Evolutionary conservation across 2,329 filamentous ascomycete species (phyloP).

Genomic region (Colletotrichum noveboracense): DNA sequence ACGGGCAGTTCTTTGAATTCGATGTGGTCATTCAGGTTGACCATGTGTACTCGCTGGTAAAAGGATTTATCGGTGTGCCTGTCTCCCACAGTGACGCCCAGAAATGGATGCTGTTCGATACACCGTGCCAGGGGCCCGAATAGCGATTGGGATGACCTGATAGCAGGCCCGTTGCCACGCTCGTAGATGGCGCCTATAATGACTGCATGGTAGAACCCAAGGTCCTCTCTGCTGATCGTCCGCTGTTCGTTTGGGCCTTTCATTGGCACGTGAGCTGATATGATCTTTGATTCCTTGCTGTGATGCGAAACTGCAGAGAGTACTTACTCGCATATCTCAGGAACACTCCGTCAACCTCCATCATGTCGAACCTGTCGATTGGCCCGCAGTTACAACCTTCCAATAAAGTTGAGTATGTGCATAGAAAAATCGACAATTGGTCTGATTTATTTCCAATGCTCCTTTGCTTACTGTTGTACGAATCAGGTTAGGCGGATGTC

Average conservation of each 20-base stretch:
- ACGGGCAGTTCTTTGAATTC: slow-evolving; percentile 25
- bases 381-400: background rate
- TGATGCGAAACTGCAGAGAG: background rate
- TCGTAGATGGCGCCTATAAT: slow-evolving; percentile 40
- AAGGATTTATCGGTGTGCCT: slow-evolving; percentile 39
- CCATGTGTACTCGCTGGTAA: slow-evolving; percentile 30
- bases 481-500: background rate
- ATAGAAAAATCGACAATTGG: background rate
- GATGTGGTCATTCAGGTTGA: slow-evolving; percentile 46
- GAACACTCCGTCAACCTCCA: background rate
- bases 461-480: background rate
- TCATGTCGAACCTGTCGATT: background rate
- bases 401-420: background rate
- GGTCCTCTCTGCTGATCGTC: slow-evolving; percentile 42
- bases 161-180: slow-evolving; percentile 20
- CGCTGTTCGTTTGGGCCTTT: slow-evolving; percentile 44
- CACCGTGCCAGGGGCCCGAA: slow-evolving; percentile 39
- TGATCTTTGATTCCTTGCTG: background rate
- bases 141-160: slow-evolving; percentile 27
- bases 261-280: background rate
- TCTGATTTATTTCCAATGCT: background rate
- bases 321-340: background rate
- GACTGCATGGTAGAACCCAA: slow-evolving; percentile 44
- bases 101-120: slow-evolving; percentile 39
- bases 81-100: slow-evolving; percentile 39